These are phyloP conservation scores for Aspergillus ochraceoroseus DNA, from an alignment of 2,329 filamentous ascomycete genomes.

Conservation along the genomic window DNA sequence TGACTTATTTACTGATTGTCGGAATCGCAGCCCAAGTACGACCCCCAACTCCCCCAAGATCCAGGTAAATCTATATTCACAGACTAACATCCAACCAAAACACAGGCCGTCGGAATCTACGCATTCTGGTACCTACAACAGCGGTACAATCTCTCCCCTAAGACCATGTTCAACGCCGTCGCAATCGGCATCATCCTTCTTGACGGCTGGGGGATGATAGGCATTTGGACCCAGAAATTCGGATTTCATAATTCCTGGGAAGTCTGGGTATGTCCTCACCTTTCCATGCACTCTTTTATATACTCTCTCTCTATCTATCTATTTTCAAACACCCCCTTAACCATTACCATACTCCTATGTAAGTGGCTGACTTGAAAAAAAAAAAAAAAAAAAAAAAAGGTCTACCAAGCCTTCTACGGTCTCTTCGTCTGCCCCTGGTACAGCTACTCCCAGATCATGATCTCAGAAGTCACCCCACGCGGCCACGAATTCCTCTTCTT, in stretches of 20 bases:
- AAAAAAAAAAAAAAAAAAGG: no score
- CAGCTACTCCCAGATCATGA: slow-evolving; percentile 66
- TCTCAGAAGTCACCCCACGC: slow-evolving; percentile 62
- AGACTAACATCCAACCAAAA: background rate
- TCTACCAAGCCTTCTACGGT: slow-evolving; percentile 56
- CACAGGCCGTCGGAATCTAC: slow-evolving; percentile 53
- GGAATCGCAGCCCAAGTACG: slow-evolving; percentile 58
- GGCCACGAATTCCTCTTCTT: slow-evolving; percentile 69
- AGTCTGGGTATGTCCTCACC: slow-evolving; percentile 45
- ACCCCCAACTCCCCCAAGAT: background rate
- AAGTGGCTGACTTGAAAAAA: no score
- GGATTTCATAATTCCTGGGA: slow-evolving; percentile 54
- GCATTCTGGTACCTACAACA: slow-evolving; percentile 59
- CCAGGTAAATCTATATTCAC: background rate
- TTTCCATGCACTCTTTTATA: no score
- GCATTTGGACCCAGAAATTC: slow-evolving; percentile 52
- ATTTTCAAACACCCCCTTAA: no score
- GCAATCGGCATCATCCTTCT: slow-evolving; percentile 59
- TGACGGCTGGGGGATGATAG: slow-evolving; percentile 55
- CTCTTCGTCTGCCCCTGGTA: slow-evolving; percentile 66
- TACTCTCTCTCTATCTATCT: no score
- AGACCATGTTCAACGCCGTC: slow-evolving; percentile 64
- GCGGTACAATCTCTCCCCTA: slow-evolving; percentile 56
- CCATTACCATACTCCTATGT: no score
- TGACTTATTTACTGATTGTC: slow-evolving; percentile 63